Evolutionary conservation across 306 rosid genomes (phyloP).

Genomic region (Vigna unguiculata): DNA sequence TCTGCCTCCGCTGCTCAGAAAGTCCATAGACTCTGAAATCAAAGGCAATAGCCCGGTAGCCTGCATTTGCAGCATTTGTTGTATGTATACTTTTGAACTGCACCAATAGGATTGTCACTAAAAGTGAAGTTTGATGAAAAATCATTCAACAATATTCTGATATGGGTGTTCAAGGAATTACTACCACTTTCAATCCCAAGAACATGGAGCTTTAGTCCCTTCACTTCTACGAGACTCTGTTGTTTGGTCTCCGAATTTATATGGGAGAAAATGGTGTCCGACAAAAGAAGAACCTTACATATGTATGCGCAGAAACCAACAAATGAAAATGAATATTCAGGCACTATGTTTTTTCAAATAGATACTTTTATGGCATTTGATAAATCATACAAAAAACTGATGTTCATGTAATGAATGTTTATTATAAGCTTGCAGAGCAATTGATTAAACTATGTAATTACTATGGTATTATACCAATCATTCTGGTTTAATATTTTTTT

Average conservation of each 20-base stretch:
- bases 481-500: background rate
- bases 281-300: constrained; percentile 24
- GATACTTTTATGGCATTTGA: background rate
- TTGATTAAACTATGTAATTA: background rate
- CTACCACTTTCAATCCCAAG: too few species aligned
- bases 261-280: background rate
- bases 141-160: too few species aligned
- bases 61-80: constrained; percentile 24
- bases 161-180: too few species aligned
- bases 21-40: constrained; percentile 85
- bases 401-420: background rate
- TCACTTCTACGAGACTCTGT: constrained; percentile 62
- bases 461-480: background rate
- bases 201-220: constrained; percentile 71
- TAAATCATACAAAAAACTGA: background rate
- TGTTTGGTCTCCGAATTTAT: constrained; percentile 53
- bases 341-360: background rate
- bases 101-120: background rate
- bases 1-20: constrained; percentile 60
- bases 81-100: constrained; percentile 47
- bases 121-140: background rate
- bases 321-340: background rate
- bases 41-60: constrained; percentile 67
- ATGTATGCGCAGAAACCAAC: background rate
- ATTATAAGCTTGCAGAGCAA: background rate